A percentile compares a stretch with the other conserved stretches of the same genome.
Evolutionary conservation across 495 filamentous ascomycete genomes (phyloP).

Genomic region (Xylaria scruposa): DNA sequence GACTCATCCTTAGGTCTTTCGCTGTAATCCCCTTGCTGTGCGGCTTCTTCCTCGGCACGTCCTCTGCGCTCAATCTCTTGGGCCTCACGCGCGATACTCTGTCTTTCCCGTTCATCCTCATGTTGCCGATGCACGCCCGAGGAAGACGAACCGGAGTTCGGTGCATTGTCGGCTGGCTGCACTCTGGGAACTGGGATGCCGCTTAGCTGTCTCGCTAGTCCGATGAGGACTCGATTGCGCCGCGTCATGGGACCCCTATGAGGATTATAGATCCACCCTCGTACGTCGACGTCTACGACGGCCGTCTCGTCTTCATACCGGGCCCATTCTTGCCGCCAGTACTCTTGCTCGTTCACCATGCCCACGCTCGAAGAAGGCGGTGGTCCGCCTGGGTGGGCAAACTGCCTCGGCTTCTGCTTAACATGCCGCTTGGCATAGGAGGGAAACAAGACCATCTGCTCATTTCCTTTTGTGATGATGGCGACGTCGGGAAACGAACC

Average conservation of each 20-base stretch:
- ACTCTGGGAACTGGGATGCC: constrained; percentile 74
- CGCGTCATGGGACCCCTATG: constrained; percentile 85
- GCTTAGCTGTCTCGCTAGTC: constrained; percentile 80
- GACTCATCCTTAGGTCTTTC: constrained; percentile 47
- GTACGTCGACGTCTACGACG: constrained; percentile 89
- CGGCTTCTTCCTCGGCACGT: constrained; percentile 71
- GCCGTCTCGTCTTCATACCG: constrained; percentile 76
- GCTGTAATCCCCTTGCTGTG: constrained; percentile 66
- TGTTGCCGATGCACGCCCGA: constrained; percentile 43
- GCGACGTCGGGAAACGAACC: constrained; percentile 82
- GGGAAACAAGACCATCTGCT: constrained; percentile 94
- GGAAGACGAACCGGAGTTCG: constrained; percentile 27
- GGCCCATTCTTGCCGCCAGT: constrained; percentile 73
- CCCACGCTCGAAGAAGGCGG: constrained; percentile 29
- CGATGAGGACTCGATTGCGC: constrained; percentile 84
- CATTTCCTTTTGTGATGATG: constrained; percentile 77
- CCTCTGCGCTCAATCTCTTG: constrained; percentile 74
- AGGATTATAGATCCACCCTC: constrained; percentile 92
- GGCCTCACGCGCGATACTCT: constrained; percentile 73
- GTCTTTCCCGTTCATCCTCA: constrained; percentile 57
- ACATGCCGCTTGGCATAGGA: constrained; percentile 80
- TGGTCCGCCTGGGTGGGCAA: constrained; percentile 30
- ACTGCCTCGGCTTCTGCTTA: constrained; percentile 43
- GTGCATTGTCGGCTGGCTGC: constrained; percentile 32
- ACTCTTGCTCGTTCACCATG: constrained; percentile 63